Evolutionary conservation across 192 early-diverging fungal species (phyloP).

Genomic region (Mortierella claussenii): DNA sequence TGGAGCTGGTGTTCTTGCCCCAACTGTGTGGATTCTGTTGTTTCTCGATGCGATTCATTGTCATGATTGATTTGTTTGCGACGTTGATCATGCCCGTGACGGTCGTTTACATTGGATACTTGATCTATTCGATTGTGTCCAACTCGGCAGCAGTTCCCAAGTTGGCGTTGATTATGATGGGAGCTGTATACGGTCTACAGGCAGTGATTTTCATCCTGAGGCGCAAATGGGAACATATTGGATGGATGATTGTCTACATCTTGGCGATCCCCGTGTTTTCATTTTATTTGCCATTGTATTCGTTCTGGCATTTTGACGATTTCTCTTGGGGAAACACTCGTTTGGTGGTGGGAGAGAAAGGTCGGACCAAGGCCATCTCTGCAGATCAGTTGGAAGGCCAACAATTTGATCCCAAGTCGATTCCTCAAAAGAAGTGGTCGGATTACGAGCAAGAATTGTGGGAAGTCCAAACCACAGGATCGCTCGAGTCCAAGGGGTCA

Average conservation of each 20-base stretch:
- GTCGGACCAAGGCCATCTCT: slow-evolving; percentile 70
- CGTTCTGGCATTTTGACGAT: slow-evolving; percentile 99
- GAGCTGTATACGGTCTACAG: slow-evolving; percentile 83
- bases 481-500: slow-evolving; percentile 61
- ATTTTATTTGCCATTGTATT: slow-evolving; percentile 85
- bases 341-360: slow-evolving; percentile 87
- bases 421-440: slow-evolving; percentile 84
- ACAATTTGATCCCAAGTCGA: slow-evolving; percentile 74
- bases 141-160: slow-evolving; percentile 75
- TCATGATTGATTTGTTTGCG: slow-evolving; percentile 93
- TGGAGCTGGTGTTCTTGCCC: slow-evolving; percentile 92
- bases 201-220: slow-evolving; percentile 79
- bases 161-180: slow-evolving; percentile 87
- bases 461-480: slow-evolving; percentile 66
- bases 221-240: slow-evolving; percentile 91
- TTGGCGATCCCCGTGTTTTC: slow-evolving; percentile 91
- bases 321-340: slow-evolving; percentile 99
- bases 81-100: slow-evolving; percentile 95
- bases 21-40: slow-evolving; percentile 98
- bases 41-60: slow-evolving; percentile 97
- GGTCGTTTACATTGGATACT: slow-evolving; percentile 87
- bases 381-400: slow-evolving; percentile 71
- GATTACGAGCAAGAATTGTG: slow-evolving; percentile 83
- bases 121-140: slow-evolving; percentile 73
- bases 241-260: slow-evolving; percentile 98